phyloP scores from a whole-genome alignment of 345 rosid species.

The Trapa incisa region DNA sequence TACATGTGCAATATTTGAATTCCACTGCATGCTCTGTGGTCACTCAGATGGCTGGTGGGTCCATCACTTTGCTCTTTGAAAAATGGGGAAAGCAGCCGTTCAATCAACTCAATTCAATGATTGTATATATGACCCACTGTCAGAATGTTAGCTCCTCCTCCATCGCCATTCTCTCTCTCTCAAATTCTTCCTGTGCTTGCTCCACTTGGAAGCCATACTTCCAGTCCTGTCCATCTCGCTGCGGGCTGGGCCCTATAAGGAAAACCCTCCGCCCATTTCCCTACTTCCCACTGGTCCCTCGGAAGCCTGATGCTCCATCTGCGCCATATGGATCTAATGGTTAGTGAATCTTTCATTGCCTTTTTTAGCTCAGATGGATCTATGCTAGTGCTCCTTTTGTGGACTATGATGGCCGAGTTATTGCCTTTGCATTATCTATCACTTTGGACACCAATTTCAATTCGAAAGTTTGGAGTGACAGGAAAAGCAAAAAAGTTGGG shows the following conservation, averaged over 20 bases:
- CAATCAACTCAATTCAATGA: neutral
- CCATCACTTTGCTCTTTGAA: neutral
- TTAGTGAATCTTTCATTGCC: too few species aligned
- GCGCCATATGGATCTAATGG: neutral
- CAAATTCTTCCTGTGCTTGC: slow-evolving; percentile 21
- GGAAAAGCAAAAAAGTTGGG: neutral
- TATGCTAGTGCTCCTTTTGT: neutral
- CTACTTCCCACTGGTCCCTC: slow-evolving; percentile 24
- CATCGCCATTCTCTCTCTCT: slow-evolving; percentile 8
- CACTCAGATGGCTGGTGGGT: neutral
- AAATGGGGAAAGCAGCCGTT: neutral
- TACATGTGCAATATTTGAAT: neutral
- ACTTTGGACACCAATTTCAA: neutral
- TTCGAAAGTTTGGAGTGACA: neutral
- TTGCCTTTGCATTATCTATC: neutral
- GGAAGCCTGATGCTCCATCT: slow-evolving; percentile 29
- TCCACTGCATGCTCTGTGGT: neutral
- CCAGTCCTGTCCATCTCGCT: slow-evolving; percentile 48
- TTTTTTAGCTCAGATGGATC: neutral
- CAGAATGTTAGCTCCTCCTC: slow-evolving; percentile 49
- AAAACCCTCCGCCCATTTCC: slow-evolving; percentile 65
- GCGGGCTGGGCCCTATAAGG: slow-evolving; percentile 70
- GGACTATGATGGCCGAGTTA: neutral
- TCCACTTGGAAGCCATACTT: slow-evolving; percentile 25
- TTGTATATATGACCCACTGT: neutral